Evolutionary conservation across 164 flowering plant species (phyloP).

Genomic region (Berberis thunbergii): DNA sequence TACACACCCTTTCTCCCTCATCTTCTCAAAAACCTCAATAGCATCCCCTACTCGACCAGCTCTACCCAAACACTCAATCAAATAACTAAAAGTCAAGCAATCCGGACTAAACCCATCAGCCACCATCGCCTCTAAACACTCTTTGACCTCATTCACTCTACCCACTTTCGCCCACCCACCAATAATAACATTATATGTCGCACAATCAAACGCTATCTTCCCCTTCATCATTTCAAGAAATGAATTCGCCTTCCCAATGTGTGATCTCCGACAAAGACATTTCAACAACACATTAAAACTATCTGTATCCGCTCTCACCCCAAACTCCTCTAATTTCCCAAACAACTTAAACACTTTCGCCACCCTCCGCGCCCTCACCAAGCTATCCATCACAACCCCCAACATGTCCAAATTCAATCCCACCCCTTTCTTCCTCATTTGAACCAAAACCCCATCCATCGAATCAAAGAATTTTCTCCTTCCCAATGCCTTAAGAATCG

Average conservation of each 20-base stretch:
- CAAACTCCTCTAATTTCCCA: conserved; percentile 39
- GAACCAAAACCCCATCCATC: conserved; percentile 35
- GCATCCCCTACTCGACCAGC: conserved; percentile 60
- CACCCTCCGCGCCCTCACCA: conserved; percentile 41
- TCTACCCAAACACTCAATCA: conserved; percentile 74
- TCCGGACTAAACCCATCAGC: conserved; percentile 53
- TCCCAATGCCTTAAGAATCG: conserved; percentile 62
- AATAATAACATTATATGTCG: conserved; percentile 51
- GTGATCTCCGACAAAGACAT: conserved; percentile 52
- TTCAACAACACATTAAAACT: conserved; percentile 50
- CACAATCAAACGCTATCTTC: conserved; percentile 19
- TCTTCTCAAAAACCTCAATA: conserved; percentile 38
- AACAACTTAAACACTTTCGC: conserved; percentile 50
- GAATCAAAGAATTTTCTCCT: conserved; percentile 52
- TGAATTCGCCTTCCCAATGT: conserved; percentile 52
- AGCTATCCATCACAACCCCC: conserved; percentile 55
- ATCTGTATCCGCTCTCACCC: conserved; percentile 34
- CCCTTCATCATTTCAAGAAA: conserved; percentile 41
- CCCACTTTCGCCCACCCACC: conserved; percentile 77
- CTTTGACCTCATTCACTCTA: conserved; percentile 46
- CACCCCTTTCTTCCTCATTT: conserved; percentile 34
- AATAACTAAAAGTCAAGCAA: conserved; percentile 39
- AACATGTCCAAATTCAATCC: conserved; percentile 35
- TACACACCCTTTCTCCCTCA: conserved; percentile 41
- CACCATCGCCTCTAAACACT: conserved; percentile 43